Conservation (phyloP, 257 asterid genomes). For the Jaltomata sinuosa region DNA sequence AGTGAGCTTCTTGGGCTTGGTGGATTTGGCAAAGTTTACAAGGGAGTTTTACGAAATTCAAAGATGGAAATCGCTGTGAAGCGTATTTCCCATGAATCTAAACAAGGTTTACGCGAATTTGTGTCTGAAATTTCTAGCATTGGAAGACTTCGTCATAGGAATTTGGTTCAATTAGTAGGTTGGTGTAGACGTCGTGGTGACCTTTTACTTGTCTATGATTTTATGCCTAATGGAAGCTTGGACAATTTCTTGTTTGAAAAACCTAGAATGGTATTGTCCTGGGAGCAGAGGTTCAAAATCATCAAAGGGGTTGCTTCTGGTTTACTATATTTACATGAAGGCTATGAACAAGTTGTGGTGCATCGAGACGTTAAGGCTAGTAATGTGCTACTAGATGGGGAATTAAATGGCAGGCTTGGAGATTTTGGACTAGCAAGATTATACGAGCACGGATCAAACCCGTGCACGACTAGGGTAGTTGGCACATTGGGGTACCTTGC, state of each 20-base stretch:
- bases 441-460: constrained; percentile 45
- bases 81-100: constrained; percentile 54
- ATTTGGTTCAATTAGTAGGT: constrained; percentile 57
- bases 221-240: constrained; percentile 72
- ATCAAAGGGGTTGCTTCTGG: constrained; percentile 67
- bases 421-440: constrained; percentile 66
- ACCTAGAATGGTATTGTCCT: constrained; percentile 22
- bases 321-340: constrained; percentile 58
- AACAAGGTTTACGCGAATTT: constrained; percentile 61
- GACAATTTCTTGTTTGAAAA: constrained; percentile 41
- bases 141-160: constrained; percentile 61
- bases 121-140: constrained; percentile 59
- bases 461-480: constrained; percentile 51
- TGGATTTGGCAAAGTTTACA: constrained; percentile 67
- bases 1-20: constrained; percentile 62
- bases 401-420: constrained; percentile 43
- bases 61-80: constrained; percentile 50
- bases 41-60: constrained; percentile 30
- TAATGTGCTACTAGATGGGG: constrained; percentile 49
- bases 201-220: constrained; percentile 58
- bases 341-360: constrained; percentile 52
- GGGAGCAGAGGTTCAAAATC: constrained; percentile 57
- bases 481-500: constrained; percentile 71
- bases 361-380: constrained; percentile 65
- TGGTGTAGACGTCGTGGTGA: constrained; percentile 67